Conservation (phyloP, 2,329 filamentous ascomycete species). For the Trichoderma endophyticum region DNA sequence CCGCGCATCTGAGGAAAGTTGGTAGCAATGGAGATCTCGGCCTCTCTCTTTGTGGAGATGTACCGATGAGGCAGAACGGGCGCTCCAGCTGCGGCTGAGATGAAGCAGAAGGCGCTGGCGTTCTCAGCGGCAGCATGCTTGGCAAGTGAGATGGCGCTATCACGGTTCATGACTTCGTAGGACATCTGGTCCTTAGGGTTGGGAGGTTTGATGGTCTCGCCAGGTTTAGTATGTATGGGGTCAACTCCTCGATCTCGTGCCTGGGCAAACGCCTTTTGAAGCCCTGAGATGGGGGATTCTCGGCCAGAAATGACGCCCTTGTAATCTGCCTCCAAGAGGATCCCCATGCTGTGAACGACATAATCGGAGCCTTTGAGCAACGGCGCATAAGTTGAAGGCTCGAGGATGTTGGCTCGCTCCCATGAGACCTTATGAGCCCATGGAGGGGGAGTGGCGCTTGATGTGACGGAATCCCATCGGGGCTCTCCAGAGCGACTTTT, state of each 20-base stretch:
- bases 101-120: conserved; percentile 73
- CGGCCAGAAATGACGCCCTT: conserved; percentile 83
- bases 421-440: conserved; percentile 85
- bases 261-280: conserved; percentile 73
- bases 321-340: conserved; percentile 95
- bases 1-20: conserved; percentile 73
- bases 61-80: conserved; percentile 83
- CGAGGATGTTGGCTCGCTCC: conserved; percentile 84
- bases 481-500: conserved; percentile 84
- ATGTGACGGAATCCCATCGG: conserved; percentile 76
- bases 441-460: conserved; percentile 63
- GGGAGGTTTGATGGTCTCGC: conserved; percentile 60
- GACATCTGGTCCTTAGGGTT: conserved; percentile 75
- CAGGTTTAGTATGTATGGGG: conserved; percentile 61
- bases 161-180: conserved; percentile 96
- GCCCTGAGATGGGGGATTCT: conserved; percentile 75
- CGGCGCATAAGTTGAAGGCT: conserved; percentile 73
- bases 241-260: conserved; percentile 63
- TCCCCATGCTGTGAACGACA: conserved; percentile 93
- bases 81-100: conserved; percentile 83
- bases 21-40: conserved; percentile 70
- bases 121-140: conserved; percentile 66
- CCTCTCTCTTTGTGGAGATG: conserved; percentile 87
- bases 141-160: conserved; percentile 79
- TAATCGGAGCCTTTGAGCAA: conserved; percentile 75